Evolutionary conservation across 78 protist genomes (phyloP).

Genomic region (Chrysochromulina parva): DNA sequence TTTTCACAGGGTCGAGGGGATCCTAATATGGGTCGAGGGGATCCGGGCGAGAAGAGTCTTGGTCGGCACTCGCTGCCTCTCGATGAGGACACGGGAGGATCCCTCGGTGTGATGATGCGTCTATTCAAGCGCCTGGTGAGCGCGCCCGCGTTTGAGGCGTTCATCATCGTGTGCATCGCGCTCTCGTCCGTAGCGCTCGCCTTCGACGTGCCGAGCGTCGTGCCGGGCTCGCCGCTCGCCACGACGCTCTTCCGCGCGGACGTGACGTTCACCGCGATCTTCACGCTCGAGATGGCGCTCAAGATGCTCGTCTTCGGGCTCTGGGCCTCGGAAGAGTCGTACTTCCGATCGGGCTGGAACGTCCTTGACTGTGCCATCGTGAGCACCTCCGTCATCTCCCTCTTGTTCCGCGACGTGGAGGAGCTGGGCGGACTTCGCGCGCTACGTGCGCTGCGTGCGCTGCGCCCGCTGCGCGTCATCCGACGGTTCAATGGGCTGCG

Average conservation of each 20-base stretch:
- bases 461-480: constrained; percentile 6
- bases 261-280: neutral
- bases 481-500: neutral
- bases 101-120: too few species aligned
- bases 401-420: neutral
- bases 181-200: too few species aligned
- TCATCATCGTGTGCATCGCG: too few species aligned
- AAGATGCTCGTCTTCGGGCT: neutral
- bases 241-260: neutral
- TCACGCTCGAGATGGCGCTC: neutral
- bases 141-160: neutral
- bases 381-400: neutral
- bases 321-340: neutral
- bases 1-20: too few species aligned
- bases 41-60: too few species aligned
- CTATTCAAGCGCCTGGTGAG: too few species aligned
- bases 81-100: too few species aligned
- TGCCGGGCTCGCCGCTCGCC: too few species aligned
- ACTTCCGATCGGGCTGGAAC: neutral
- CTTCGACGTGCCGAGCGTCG: too few species aligned
- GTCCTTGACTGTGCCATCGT: constrained; percentile 7
- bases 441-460: neutral
- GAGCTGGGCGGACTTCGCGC: neutral
- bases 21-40: too few species aligned
- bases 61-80: too few species aligned